Conservation (phyloP, 768 basidiomycete species). For the Termitomyces sp. region DNA sequence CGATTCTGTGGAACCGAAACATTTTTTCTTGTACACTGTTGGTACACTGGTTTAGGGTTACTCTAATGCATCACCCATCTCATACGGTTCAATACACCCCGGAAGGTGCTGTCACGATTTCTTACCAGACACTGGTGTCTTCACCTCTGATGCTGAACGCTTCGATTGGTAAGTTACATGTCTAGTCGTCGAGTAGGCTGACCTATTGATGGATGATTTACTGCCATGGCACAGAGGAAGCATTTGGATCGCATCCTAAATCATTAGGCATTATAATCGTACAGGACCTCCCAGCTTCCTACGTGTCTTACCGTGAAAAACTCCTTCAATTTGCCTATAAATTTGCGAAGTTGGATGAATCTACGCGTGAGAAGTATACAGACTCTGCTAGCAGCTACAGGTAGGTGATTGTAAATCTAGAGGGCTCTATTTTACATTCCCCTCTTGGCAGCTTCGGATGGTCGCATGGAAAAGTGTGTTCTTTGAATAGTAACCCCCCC, state of each 20-base stretch:
- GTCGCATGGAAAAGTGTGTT: slow-evolving; percentile 85
- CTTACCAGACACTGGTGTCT: slow-evolving; percentile 55
- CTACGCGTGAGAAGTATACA: slow-evolving; percentile 67
- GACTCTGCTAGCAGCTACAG: slow-evolving; percentile 74
- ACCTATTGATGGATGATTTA: neutral
- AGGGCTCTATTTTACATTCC: neutral
- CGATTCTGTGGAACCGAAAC: slow-evolving; percentile 3
- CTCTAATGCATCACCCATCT: slow-evolving; percentile 12
- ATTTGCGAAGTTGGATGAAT: slow-evolving; percentile 71
- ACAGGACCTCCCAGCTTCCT: slow-evolving; percentile 73
- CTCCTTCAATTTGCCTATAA: slow-evolving; percentile 72
- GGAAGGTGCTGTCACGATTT: slow-evolving; percentile 57
- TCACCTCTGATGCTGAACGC: slow-evolving; percentile 48
- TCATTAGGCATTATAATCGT: slow-evolving; percentile 82
- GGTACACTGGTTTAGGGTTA: slow-evolving; percentile 14
- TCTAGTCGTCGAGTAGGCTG: neutral
- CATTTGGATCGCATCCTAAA: slow-evolving; percentile 76
- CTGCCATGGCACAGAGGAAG: slow-evolving; percentile 53
- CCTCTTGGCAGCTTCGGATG: slow-evolving; percentile 77
- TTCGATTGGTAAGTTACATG: slow-evolving; percentile 53
- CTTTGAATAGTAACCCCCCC: neutral
- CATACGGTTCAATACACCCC: slow-evolving; percentile 32
- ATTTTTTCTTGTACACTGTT: neutral
- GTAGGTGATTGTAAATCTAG: slow-evolving; percentile 32
- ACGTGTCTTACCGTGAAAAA: slow-evolving; percentile 58